Evolutionary conservation across 2,329 filamentous ascomycete species (phyloP).

Genomic region (Hypocreales sp.): DNA sequence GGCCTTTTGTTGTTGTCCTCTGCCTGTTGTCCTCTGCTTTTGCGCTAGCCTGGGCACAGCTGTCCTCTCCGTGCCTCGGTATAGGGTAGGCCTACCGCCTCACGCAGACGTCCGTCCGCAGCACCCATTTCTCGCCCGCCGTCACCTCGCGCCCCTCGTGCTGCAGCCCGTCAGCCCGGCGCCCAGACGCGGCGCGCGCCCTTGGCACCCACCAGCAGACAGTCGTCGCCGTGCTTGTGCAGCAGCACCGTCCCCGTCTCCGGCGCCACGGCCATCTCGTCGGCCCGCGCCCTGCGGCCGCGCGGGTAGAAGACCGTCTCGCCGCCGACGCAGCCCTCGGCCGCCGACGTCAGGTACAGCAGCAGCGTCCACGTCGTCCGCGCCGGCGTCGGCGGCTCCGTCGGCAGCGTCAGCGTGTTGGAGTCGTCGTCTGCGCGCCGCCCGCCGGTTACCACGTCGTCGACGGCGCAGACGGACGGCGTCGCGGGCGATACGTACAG

Average conservation of each 20-base stretch:
- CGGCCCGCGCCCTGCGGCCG: slow-evolving; percentile 34
- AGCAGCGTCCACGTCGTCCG: slow-evolving; percentile 81
- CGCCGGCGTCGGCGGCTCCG: slow-evolving; percentile 13
- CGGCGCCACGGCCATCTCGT: slow-evolving; percentile 56
- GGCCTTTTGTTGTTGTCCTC: too few relatives aligned
- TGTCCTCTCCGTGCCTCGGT: too few relatives aligned
- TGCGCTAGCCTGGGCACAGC: too few relatives aligned
- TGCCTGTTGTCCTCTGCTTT: too few relatives aligned
- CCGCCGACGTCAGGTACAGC: slow-evolving; percentile 65
- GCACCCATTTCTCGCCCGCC: slow-evolving; percentile 79
- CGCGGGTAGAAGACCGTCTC: slow-evolving; percentile 87
- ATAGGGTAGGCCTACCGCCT: slow-evolving; percentile 21
- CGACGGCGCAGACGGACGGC: too few relatives aligned
- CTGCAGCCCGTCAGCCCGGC: slow-evolving; percentile 19
- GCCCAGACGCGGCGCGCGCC: too few relatives aligned
- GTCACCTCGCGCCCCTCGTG: slow-evolving; percentile 74
- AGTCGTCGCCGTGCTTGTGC: slow-evolving; percentile 80
- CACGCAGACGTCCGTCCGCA: slow-evolving; percentile 69
- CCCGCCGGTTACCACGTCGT: too few relatives aligned
- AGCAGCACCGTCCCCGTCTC: slow-evolving; percentile 78
- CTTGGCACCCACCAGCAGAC: slow-evolving; percentile 57
- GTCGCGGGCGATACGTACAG: too few relatives aligned
- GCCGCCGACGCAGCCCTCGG: slow-evolving; percentile 65
- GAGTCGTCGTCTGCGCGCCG: slow-evolving; percentile 63
- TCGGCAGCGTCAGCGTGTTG: slow-evolving; percentile 49